Evolutionary conservation across 352 stramenopile genomes (phyloP).

Genomic region (Globisporangium acanthophoron): DNA sequence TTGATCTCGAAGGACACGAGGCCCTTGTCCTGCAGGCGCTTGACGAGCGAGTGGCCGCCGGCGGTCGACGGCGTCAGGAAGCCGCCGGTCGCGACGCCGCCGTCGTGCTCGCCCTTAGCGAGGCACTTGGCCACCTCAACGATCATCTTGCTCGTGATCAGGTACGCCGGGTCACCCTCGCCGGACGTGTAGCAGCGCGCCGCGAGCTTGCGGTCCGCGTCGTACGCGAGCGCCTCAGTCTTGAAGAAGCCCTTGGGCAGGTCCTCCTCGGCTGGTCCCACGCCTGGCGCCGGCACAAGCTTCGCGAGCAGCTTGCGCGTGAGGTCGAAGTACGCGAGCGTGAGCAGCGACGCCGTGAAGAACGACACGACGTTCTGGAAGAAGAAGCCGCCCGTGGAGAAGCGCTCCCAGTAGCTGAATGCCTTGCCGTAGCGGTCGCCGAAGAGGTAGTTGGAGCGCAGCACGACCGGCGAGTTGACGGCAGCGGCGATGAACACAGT

Average conservation of each 20-base stretch:
- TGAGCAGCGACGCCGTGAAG: slow-evolving; percentile 18
- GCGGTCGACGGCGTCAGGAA: slow-evolving; percentile 38
- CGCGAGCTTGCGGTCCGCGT: slow-evolving; percentile 20
- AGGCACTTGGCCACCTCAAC: slow-evolving; percentile 36
- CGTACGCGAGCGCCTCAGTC: slow-evolving; percentile 36
- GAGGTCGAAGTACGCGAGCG: slow-evolving; percentile 34
- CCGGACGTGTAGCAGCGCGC: slow-evolving; percentile 15
- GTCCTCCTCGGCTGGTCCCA: slow-evolving; percentile 57
- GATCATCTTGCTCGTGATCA: slow-evolving; percentile 34
- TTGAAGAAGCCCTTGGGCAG: slow-evolving; percentile 66
- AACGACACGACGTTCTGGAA: slow-evolving; percentile 23
- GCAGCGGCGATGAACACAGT: slow-evolving; percentile 58
- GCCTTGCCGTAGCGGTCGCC: slow-evolving; percentile 34
- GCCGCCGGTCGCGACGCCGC: slow-evolving; percentile 16
- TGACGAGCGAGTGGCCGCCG: slow-evolving; percentile 27
- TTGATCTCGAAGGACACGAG: slow-evolving; percentile 31
- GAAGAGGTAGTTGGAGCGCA: slow-evolving; percentile 55
- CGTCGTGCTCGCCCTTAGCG: slow-evolving; percentile 24
- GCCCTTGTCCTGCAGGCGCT: slow-evolving; percentile 29
- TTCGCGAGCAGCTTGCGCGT: slow-evolving; percentile 51
- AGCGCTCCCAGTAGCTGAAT: slow-evolving; percentile 50
- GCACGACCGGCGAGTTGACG: slow-evolving; percentile 74
- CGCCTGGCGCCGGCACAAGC: slow-evolving; percentile 51
- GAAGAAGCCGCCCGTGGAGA: slow-evolving; percentile 22
- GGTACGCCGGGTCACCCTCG: slow-evolving; percentile 32